Evolutionary conservation across 2,329 filamentous ascomycete species (phyloP), one percentile per base, ranked within the genome.

Genomic region (Pezicula rhizophila): DNA sequence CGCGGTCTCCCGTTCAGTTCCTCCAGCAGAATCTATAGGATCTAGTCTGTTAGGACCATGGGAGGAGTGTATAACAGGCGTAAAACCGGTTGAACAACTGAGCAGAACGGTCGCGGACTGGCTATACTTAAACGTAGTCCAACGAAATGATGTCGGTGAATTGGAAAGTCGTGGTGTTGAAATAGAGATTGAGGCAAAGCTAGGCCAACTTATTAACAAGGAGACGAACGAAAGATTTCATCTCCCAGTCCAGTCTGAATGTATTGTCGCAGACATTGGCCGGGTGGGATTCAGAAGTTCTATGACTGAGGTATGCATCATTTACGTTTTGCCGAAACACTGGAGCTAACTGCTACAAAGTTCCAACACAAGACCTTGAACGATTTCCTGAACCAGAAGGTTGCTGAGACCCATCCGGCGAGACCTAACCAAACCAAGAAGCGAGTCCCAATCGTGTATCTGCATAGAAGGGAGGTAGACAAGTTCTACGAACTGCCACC

Each of bases 131-230:
- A 75, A 85, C 48, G 84, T 93, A 15, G 76, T 93, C 6, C 72
- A 76, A 45, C 81, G 82, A 52, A 73, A 78, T n/a, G 80, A 87
- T 55, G 74, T 83, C 34, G 76, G 76, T 28, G 81, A 86, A 57
- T 78, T 86, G 17, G 68, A 72, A 14, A 77, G 78, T 45, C 76
- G 79, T 14, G 82, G 81, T 6, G 84, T 90, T 12, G 79, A 89
- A 52, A 83, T 96, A 46, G 93, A 99, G 68, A 87, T 99, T 47
- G 93, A 99, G 70, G 93, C 90, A 8, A 97, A 97, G 67, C 74
- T 97, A 42, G 93, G 93, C 15, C 85, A 82, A 23, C 75, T 97
- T 12, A 79, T 92, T 49, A 84, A 89, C 64, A 82, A 81, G 62
- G 79, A 84, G 52, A 87, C 81, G 6, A 80, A 85, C 49, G 75